Percentiles rank a stretch among this genome's conserved stretches.
These are phyloP conservation scores for Rhizophagus sp. DNA, from an alignment of 192 early-diverging fungal genomes.

Conservation along the genomic window DNA sequence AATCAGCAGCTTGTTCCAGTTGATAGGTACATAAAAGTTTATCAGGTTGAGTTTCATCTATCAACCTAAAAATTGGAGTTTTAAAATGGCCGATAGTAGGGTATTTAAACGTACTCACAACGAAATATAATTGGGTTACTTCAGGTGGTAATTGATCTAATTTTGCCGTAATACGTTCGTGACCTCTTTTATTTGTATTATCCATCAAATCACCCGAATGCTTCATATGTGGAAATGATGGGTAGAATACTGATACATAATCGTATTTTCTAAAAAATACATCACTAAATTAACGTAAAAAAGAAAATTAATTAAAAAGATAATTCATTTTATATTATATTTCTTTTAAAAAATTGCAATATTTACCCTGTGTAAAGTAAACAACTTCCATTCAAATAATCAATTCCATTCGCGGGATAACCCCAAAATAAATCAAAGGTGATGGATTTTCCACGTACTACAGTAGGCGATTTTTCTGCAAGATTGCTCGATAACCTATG, in stretches of 20 bases:
- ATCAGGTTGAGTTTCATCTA: constrained; percentile 24
- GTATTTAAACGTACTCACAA: constrained; percentile 23
- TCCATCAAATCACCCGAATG: constrained; percentile 34
- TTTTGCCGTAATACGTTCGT: constrained; percentile 21
- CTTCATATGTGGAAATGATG: constrained; percentile 25
- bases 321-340: no score
- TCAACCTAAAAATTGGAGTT: constrained; percentile 17
- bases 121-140: constrained; percentile 30
- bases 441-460: no score
- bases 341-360: background rate
- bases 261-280: constrained; percentile 22
- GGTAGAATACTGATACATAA: constrained; percentile 26
- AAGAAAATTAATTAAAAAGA: background rate
- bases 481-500: no score
- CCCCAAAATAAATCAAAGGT: constrained; percentile 28
- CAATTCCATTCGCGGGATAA: constrained; percentile 14
- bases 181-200: constrained; percentile 18
- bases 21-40: constrained; percentile 23
- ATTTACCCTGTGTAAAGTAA: constrained; percentile 13
- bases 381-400: constrained; percentile 33
- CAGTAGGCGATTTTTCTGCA: no score
- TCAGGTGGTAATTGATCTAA: constrained; percentile 25
- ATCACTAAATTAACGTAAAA: no score
- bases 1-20: constrained; percentile 16
- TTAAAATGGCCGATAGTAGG: constrained; percentile 29